phyloP scores from a whole-genome alignment of 164 flowering plant genomes.

The Vitis cinerea region DNA sequence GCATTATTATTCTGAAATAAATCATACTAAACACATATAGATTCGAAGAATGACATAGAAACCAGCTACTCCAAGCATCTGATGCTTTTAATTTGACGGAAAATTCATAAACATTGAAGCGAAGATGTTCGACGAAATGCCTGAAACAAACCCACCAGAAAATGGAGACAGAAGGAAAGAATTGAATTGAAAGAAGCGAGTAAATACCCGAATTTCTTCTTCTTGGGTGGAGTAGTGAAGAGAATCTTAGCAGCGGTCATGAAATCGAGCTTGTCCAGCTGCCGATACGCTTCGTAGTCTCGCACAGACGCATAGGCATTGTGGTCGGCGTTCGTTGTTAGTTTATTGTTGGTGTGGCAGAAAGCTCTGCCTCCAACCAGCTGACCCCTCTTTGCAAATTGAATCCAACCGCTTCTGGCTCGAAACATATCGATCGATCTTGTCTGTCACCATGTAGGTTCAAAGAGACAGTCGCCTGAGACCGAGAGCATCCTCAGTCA shows the following conservation, averaged over 20 bases:
- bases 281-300: constrained; percentile 34
- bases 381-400: constrained; percentile 1
- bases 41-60: no score
- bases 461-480: no score
- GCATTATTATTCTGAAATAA: no score
- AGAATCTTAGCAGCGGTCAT: constrained; percentile 77
- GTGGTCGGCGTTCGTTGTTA: neutral
- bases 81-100: neutral
- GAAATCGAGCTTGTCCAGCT: constrained; percentile 82
- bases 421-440: constrained; percentile 10
- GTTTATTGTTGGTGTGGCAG: constrained; percentile 10
- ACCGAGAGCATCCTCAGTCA: no score
- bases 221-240: constrained; percentile 56
- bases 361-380: constrained; percentile 1
- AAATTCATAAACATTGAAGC: neutral
- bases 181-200: neutral
- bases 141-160: constrained; percentile 3
- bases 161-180: neutral
- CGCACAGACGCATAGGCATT: constrained; percentile 12
- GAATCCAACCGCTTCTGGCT: constrained; percentile 7
- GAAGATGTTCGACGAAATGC: constrained; percentile 32
- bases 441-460: no score
- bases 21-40: no score
- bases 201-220: constrained; percentile 75
- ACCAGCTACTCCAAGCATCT: no score